These are phyloP conservation scores for Nissolia schottii DNA, from an alignment of 306 rosid species.

Conservation along the genomic window DNA sequence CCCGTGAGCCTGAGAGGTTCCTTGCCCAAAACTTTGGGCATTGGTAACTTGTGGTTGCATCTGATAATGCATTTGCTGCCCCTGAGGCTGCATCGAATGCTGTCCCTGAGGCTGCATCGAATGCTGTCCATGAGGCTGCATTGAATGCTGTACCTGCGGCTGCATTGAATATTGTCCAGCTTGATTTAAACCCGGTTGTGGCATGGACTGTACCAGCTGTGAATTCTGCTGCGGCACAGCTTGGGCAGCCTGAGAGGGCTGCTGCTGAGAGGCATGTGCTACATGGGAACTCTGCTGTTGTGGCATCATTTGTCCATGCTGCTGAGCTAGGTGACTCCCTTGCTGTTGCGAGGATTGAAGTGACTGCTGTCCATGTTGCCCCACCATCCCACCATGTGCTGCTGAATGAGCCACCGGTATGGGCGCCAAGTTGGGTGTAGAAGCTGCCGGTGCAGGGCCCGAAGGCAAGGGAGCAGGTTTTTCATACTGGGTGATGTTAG, in stretches of 20 bases:
- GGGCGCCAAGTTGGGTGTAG: slow-evolving; percentile 59
- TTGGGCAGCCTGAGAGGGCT: slow-evolving; percentile 46
- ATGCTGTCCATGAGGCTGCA: slow-evolving; percentile 51
- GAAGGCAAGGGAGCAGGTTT: slow-evolving; percentile 53
- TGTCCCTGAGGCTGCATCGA: slow-evolving; percentile 33
- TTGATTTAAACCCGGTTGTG: slow-evolving; percentile 45
- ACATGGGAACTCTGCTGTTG: slow-evolving; percentile 49
- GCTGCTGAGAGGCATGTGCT: slow-evolving; percentile 42
- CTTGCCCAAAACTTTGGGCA: slow-evolving; percentile 61
- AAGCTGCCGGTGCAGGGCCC: slow-evolving; percentile 37
- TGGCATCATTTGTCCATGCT: slow-evolving; percentile 49
- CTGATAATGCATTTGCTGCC: slow-evolving; percentile 52
- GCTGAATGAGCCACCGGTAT: slow-evolving; percentile 45
- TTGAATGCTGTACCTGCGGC: slow-evolving; percentile 49
- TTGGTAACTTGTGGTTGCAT: slow-evolving; percentile 42
- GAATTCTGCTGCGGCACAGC: slow-evolving; percentile 49
- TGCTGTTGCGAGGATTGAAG: slow-evolving; percentile 54
- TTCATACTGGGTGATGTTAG: slow-evolving; percentile 87
- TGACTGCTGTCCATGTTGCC: slow-evolving; percentile 60
- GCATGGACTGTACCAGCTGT: slow-evolving; percentile 40
- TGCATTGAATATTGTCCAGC: slow-evolving; percentile 48
- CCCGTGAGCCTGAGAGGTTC: slow-evolving; percentile 49
- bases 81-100: background rate
- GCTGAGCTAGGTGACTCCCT: slow-evolving; percentile 44
- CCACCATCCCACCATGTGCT: slow-evolving; percentile 31